phyloP scores from a whole-genome alignment of 192 early-diverging fungal species.

The Coemansia asiatica region DNA sequence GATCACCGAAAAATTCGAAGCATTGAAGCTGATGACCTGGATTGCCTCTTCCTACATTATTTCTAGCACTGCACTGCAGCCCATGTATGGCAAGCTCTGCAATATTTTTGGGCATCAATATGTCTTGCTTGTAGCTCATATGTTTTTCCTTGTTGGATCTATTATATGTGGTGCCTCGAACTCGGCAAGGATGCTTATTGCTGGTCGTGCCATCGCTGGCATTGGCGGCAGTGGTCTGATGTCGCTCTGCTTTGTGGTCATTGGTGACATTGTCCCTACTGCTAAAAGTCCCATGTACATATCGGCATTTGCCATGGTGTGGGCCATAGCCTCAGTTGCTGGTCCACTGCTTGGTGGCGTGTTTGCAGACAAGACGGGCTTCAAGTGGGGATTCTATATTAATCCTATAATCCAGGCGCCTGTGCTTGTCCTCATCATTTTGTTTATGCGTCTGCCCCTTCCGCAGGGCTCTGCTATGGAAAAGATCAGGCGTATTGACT shows the following conservation, averaged over 20 bases:
- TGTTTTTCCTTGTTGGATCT: slow-evolving; percentile 57
- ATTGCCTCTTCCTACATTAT: slow-evolving; percentile 70
- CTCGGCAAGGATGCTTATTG: slow-evolving; percentile 66
- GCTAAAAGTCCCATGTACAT: slow-evolving; percentile 63
- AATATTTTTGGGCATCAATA: slow-evolving; percentile 78
- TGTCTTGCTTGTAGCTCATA: slow-evolving; percentile 55
- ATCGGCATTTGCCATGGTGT: slow-evolving; percentile 57
- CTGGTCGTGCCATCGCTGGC: slow-evolving; percentile 67
- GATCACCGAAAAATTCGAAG: slow-evolving; percentile 62
- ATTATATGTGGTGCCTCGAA: slow-evolving; percentile 58
- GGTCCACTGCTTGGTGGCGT: slow-evolving; percentile 62
- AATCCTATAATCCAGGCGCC: background rate
- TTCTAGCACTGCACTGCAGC: slow-evolving; percentile 72
- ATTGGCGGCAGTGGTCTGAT: slow-evolving; percentile 70
- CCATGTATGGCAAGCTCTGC: slow-evolving; percentile 74
- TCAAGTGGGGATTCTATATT: slow-evolving; percentile 62
- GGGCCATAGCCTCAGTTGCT: slow-evolving; percentile 59
- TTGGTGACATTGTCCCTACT: slow-evolving; percentile 65
- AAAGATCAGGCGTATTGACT: slow-evolving; percentile 70
- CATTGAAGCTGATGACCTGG: slow-evolving; percentile 67
- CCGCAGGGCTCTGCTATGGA: slow-evolving; percentile 28
- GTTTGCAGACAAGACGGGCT: slow-evolving; percentile 58
- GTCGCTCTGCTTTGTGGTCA: slow-evolving; percentile 61
- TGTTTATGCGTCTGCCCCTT: slow-evolving; percentile 47
- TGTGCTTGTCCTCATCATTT: slow-evolving; percentile 27